Base-by-base conservation (phyloP, 1,284 basidiomycete genomes). In the Leucoagaricus sp. region DNA sequence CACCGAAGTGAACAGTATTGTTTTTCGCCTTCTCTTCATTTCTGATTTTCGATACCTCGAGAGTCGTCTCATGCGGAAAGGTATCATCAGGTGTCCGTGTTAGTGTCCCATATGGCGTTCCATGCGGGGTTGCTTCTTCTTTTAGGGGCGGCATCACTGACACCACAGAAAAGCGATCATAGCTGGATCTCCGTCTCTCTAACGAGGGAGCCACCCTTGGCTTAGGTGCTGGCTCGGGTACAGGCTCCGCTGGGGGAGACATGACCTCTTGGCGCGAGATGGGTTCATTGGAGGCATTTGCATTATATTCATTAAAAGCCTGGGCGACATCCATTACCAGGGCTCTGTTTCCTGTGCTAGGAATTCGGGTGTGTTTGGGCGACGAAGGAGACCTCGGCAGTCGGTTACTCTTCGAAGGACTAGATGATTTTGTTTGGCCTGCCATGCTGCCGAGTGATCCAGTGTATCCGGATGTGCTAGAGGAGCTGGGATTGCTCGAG, bases 301-400 rank as follows among this genome's bases (percentile, higher is more conserved):
- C 23, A 31, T 61, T 58, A 47, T 67, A 72, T 52, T 82, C 77
- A 26, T 69, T 75, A 59, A 90, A 69, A 8, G 81, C 78, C 65
- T 86, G 85, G 1, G 87, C 87, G 3, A 91, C 81, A 50, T 91
- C 87, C 89, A 91, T 91, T 21, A 85, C 87, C 13, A 83, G 83
- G 19, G 86, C 82, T 57, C 89, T 75, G 51, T 81, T 84, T 3
- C 87, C 86, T 1, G 87, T 83, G 64, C 82, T 88, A 4, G 87
- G 83, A 52, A 85, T 86, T 19, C 86, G 82, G 33, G 71, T 59
- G 64, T 81, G 81, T 15, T 51, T 58, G 23, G 67, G 64, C 5
- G 67, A 57, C 4, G 57, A 40, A 12, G 51, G 52, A 7, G 53
- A 56, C 38, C 23, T 49, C 5, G 42, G 36, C 9, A 42, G 10